Percentiles rank a stretch among this genome's conserved stretches.
phyloP scores from a whole-genome alignment of 116 monocot genomes.

The Trichopus zeylanicus region DNA sequence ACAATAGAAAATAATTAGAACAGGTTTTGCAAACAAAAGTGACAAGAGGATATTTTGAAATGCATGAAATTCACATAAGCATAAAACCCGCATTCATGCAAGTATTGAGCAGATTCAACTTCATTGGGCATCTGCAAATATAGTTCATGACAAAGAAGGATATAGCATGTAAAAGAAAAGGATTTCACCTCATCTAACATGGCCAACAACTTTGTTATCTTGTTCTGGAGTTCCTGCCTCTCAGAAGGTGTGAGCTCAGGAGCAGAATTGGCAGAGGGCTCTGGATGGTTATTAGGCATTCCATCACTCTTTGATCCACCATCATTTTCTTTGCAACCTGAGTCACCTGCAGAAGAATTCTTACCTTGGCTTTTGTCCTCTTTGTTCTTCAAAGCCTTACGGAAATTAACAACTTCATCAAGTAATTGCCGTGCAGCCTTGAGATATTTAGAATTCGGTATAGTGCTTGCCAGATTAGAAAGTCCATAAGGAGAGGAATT shows the following conservation, averaged over 20 bases:
- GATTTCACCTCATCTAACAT: constrained; percentile 81
- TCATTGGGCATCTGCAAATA: no score
- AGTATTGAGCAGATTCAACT: no score
- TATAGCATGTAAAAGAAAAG: background rate
- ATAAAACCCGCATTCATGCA: no score
- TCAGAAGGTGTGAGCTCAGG: constrained; percentile 49
- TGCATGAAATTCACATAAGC: no score
- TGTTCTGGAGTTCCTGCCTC: constrained; percentile 87
- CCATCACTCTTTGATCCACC: constrained; percentile 43
- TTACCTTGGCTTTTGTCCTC: constrained; percentile 22
- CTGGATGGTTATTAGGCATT: constrained; percentile 23
- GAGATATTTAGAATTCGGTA: constrained; percentile 80
- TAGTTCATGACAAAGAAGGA: background rate
- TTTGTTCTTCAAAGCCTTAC: constrained; percentile 58
- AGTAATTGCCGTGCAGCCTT: constrained; percentile 75
- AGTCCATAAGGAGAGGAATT: constrained; percentile 25
- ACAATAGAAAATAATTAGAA: no score
- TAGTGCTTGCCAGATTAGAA: constrained; percentile 27
- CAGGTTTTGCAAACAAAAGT: no score
- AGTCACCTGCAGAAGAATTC: constrained; percentile 13
- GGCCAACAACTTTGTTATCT: constrained; percentile 77
- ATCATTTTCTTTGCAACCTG: constrained; percentile 41
- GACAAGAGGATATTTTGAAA: no score
- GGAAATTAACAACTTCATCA: constrained; percentile 76
- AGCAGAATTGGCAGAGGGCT: constrained; percentile 22